A percentile compares a stretch with the other conserved stretches of the same genome.
Evolutionary conservation across 2,329 filamentous ascomycete species (phyloP).

Genomic region (Venturia oleaginea): DNA sequence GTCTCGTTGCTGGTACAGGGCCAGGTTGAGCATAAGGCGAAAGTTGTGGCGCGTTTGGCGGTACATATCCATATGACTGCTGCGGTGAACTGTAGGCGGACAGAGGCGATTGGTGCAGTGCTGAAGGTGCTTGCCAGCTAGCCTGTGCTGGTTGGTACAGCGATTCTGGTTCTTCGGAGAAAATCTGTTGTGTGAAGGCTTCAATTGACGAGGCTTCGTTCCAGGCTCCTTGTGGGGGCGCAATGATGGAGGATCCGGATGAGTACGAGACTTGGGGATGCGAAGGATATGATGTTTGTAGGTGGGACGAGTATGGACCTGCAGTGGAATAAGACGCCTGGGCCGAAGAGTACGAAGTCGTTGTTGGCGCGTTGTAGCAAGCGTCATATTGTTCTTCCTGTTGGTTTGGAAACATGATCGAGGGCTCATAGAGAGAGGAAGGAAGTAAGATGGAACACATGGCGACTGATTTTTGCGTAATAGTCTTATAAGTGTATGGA

Average conservation of each 20-base stretch:
- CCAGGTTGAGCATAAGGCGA: conserved; percentile 3
- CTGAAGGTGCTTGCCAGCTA: not conserved
- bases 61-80: not conserved
- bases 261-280: not conserved
- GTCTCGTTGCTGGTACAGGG: not conserved
- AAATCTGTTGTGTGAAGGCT: not conserved
- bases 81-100: not conserved
- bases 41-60: not conserved
- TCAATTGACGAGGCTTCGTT: not conserved
- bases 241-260: not conserved
- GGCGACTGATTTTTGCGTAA: not conserved
- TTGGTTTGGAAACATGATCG: conserved; percentile 5
- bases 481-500: not conserved
- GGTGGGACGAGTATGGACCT: not conserved
- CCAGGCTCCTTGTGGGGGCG: not conserved
- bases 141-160: not conserved
- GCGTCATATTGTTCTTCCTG: conserved; percentile 2
- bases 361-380: not conserved
- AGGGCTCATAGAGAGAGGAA: not conserved
- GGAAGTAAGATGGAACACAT: conserved; percentile 5
- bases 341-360: not conserved
- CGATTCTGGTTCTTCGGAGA: conserved; percentile 8
- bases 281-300: not conserved
- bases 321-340: not conserved
- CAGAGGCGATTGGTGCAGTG: not conserved